Evolutionary conservation across 2,329 filamentous ascomycete genomes (phyloP), one percentile per base, ranked within the genome.

Genomic region (Phyllosticta citrichinensis): DNA sequence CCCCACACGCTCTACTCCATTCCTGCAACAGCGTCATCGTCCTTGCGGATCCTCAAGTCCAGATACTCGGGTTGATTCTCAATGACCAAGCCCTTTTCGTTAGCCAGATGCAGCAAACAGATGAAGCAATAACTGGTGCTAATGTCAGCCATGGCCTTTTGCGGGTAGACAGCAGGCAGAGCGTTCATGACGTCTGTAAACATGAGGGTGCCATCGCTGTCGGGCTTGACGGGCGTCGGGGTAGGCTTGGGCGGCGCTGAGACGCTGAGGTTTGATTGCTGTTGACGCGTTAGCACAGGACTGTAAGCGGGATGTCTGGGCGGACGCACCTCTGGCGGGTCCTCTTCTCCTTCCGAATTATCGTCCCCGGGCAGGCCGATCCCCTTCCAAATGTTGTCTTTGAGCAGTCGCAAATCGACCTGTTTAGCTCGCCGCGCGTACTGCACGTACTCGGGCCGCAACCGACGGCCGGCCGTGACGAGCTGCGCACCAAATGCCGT

Each of bases 101-200:
- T 97, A 63, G 92, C 92, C 68, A 97, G 73, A 75, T 97, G 92
- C 65, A 97, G 77, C 62, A 96, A 76, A 68, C 89, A 95, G 65
- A 99, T 99, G 76, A 97, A 99, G 73, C 94, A 96, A 66, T 83
- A 88, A 17, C 81, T 95, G 0, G 94, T 99, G 40, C 91, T 96
- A 69, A 99, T 97, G 74, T 99, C 94, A 63, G 88, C 86, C 85
- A 99, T 89, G 63, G 86, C 84, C 66, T 89, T 82, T 73, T 89
- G 88, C 11, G 91, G 87, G 70, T 99, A 99, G 8, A 96, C 91
- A 4, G 81, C 76, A 71, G 95, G 89, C 55, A 99, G 78, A 64
- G 87, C 87, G 71, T 96, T 95, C 85, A 99, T 95, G 63, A 99
- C 86, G 20, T 87, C 80, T 0, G 92, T 97, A 75, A 99, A 99